A percentile compares a stretch with the other conserved stretches of the same genome.
Conservation (phyloP, 257 asterid genomes). For the Lycium ferocissimum region DNA sequence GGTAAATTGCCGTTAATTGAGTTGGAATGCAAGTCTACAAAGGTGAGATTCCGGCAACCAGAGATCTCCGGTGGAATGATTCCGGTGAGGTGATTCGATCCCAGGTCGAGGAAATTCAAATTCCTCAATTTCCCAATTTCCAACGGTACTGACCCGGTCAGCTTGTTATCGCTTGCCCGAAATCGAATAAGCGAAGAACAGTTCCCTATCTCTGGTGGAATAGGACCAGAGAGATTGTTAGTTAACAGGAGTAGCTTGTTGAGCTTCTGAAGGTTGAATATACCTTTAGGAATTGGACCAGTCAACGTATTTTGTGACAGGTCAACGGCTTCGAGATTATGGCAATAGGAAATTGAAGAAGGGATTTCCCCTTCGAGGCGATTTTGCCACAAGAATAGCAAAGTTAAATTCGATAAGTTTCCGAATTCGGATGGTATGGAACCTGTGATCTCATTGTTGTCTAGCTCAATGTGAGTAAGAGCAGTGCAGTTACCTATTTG, state of each 20-base stretch:
- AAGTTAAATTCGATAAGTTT: constrained; percentile 52
- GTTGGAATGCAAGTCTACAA: constrained; percentile 81
- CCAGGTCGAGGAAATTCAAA: constrained; percentile 71
- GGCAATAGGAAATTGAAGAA: constrained; percentile 59
- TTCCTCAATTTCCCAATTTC: constrained; percentile 70
- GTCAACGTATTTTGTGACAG: constrained; percentile 66
- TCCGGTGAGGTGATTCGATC: constrained; percentile 68
- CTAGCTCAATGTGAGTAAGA: constrained; percentile 73
- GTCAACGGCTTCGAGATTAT: constrained; percentile 67
- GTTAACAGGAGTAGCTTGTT: constrained; percentile 65
- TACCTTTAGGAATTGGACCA: constrained; percentile 67
- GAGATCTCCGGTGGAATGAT: constrained; percentile 62
- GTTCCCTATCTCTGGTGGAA: constrained; percentile 69
- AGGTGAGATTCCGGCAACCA: constrained; percentile 73
- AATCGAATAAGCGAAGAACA: constrained; percentile 75
- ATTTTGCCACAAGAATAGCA: constrained; percentile 75
- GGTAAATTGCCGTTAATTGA: constrained; percentile 67
- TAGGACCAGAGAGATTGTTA: constrained; percentile 66
- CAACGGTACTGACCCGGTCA: constrained; percentile 65
- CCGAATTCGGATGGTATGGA: constrained; percentile 70
- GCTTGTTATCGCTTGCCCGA: constrained; percentile 62
- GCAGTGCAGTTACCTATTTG: constrained; percentile 64
- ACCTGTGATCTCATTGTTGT: constrained; percentile 76
- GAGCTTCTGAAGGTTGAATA: constrained; percentile 62
- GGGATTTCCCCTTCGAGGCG: constrained; percentile 72